Evolutionary conservation across 139 green algal genomes (phyloP).

Genomic region (Chlorokybus atmophyticus): DNA sequence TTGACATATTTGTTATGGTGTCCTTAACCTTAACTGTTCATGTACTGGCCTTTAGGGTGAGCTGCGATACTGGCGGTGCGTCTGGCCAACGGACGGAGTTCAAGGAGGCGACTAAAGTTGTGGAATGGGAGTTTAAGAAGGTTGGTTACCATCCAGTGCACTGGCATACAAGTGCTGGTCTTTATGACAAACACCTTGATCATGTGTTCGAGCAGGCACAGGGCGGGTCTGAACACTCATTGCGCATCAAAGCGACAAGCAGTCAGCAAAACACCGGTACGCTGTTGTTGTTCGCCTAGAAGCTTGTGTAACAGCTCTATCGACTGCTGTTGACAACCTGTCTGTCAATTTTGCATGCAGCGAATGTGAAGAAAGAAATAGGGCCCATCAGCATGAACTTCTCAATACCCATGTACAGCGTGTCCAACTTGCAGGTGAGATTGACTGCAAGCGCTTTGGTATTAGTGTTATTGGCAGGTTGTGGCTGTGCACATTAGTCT

Average conservation of each 20-base stretch:
- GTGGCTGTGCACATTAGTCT: conserved; percentile 1
- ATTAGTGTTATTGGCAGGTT: conserved; percentile 1
- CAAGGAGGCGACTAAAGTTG: conserved; percentile 17
- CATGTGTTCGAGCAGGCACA: not conserved
- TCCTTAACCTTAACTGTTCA: too few relatives aligned
- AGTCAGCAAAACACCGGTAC: conserved; percentile 9
- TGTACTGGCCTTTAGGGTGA: too few relatives aligned
- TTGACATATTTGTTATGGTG: too few relatives aligned
- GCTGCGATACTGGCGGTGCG: conserved; percentile 16
- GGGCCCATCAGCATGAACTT: conserved; percentile 86
- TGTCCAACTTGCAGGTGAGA: conserved; percentile 33
- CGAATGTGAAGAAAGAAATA: conserved; percentile 41
- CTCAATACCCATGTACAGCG: conserved; percentile 72
- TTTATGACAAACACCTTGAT: not conserved
- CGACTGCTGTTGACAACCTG: too few relatives aligned
- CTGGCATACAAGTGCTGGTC: not conserved
- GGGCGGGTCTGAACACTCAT: conserved; percentile 14
- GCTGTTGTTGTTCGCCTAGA: too few relatives aligned
- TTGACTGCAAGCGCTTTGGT: conserved; percentile 1
- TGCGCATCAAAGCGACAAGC: conserved; percentile 15
- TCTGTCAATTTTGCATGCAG: too few relatives aligned
- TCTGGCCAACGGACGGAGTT: conserved; percentile 29
- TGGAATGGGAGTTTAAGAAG: conserved; percentile 37
- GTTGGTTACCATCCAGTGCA: conserved; percentile 3
- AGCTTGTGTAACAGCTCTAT: too few relatives aligned